A percentile compares a stretch with the other conserved stretches of the same genome.
Conservation (phyloP, 2,329 filamentous ascomycete genomes). For the Chaetothyriales sp. region DNA sequence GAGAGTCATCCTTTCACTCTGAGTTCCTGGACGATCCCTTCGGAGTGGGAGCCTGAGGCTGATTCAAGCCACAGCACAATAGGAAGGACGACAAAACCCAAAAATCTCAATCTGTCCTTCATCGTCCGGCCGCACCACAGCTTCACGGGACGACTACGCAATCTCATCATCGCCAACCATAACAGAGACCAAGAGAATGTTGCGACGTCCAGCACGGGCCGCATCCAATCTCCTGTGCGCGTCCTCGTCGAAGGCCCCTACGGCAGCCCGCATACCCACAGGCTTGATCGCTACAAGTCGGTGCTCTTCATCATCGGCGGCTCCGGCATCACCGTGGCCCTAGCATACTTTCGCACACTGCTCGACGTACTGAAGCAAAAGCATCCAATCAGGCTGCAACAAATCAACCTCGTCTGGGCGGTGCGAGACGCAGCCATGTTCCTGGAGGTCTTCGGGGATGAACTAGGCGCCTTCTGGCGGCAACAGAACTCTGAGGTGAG, state of each 20-base stretch:
- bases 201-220: slow-evolving; percentile 10
- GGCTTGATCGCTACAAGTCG: slow-evolving; percentile 31
- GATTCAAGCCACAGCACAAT: background rate
- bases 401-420: slow-evolving; percentile 25
- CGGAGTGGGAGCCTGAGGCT: background rate
- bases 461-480: slow-evolving; percentile 19
- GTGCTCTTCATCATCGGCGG: slow-evolving; percentile 35
- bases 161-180: slow-evolving; percentile 1
- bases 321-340: slow-evolving; percentile 30
- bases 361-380: slow-evolving; percentile 10
- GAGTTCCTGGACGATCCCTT: slow-evolving; percentile 18
- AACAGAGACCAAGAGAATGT: slow-evolving; percentile 18
- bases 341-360: slow-evolving; percentile 28
- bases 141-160: slow-evolving; percentile 34
- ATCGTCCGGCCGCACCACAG: slow-evolving; percentile 38
- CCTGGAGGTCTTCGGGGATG: slow-evolving; percentile 17
- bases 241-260: slow-evolving; percentile 40
- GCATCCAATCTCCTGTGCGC: slow-evolving; percentile 16
- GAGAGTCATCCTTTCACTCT: slow-evolving; percentile 41
- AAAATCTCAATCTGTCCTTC: slow-evolving; percentile 27
- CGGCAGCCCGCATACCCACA: slow-evolving; percentile 26
- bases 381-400: slow-evolving; percentile 12
- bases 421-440: slow-evolving; percentile 22
- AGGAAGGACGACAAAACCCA: background rate
- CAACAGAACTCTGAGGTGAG: slow-evolving; percentile 4